Conservation (phyloP, 345 rosid genomes). For the Corchorus capsularis region DNA sequence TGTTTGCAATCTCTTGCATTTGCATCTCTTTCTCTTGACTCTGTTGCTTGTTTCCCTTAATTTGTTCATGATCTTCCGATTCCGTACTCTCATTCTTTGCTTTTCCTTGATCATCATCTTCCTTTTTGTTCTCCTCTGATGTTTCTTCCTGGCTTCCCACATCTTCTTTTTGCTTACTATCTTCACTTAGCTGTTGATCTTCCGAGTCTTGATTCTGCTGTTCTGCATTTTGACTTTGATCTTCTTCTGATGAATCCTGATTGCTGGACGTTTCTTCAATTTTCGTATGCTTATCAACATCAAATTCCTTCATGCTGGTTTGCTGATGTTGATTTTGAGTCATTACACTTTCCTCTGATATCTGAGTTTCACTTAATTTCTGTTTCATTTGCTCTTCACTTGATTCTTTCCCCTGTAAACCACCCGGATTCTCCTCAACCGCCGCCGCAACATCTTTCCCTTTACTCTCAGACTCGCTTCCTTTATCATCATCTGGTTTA, state of each 20-base stretch:
- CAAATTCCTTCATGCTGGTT: slow-evolving; percentile 1
- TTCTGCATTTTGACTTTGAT: background rate
- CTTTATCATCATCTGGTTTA: slow-evolving; percentile 51
- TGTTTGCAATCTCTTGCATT: background rate
- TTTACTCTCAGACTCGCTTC: slow-evolving; percentile 16
- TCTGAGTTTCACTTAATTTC: slow-evolving; percentile 35
- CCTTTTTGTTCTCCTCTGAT: slow-evolving; percentile 22
- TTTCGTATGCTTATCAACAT: slow-evolving; percentile 21
- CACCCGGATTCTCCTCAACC: slow-evolving; percentile 21
- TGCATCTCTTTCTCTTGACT: slow-evolving; percentile 27
- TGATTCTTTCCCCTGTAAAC: slow-evolving; percentile 36
- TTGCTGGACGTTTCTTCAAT: slow-evolving; percentile 8
- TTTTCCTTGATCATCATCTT: slow-evolving; percentile 16
- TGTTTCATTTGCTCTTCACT: slow-evolving; percentile 44
- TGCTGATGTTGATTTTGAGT: slow-evolving; percentile 37
- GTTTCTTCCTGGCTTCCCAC: slow-evolving; percentile 25
- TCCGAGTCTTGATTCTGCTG: slow-evolving; percentile 24
- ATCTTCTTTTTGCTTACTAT: slow-evolving; percentile 42
- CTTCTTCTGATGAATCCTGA: slow-evolving; percentile 16
- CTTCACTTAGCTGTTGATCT: slow-evolving; percentile 27
- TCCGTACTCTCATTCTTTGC: slow-evolving; percentile 33
- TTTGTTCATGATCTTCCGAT: slow-evolving; percentile 22
- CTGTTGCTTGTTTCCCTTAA: slow-evolving; percentile 35
- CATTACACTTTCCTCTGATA: slow-evolving; percentile 43
- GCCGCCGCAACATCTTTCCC: slow-evolving; percentile 5